phyloP scores from a whole-genome alignment of 2,329 filamentous ascomycete genomes.

The Aureobasidium melanogenum region DNA sequence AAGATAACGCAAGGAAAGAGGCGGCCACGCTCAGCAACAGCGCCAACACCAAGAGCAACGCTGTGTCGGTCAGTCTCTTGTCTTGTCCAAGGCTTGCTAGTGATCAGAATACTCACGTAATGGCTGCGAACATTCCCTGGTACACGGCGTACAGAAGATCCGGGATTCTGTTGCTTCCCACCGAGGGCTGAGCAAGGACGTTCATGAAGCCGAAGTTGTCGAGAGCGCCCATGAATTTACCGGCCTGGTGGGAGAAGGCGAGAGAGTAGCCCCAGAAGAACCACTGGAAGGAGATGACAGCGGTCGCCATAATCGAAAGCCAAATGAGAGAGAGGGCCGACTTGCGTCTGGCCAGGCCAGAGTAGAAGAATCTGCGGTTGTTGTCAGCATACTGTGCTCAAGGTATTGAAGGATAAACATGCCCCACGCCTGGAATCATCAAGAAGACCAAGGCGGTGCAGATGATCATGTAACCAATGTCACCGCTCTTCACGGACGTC shows the following conservation, averaged over 20 bases:
- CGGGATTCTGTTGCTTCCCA: slow-evolving; percentile 64
- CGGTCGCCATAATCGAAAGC: slow-evolving; percentile 72
- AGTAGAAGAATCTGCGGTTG: slow-evolving; percentile 71
- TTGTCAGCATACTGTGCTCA: background rate
- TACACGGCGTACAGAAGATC: slow-evolving; percentile 81
- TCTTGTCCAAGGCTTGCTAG: too few species aligned
- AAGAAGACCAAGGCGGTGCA: slow-evolving; percentile 73
- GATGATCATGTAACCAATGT: slow-evolving; percentile 74
- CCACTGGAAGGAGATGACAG: slow-evolving; percentile 81
- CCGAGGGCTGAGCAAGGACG: slow-evolving; percentile 66
- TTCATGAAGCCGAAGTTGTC: slow-evolving; percentile 70
- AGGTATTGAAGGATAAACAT: slow-evolving; percentile 18
- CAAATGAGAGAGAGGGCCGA: slow-evolving; percentile 80
- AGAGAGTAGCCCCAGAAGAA: slow-evolving; percentile 92
- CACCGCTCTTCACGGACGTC: slow-evolving; percentile 51
- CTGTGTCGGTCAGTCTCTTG: slow-evolving; percentile 30
- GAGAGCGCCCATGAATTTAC: slow-evolving; percentile 68
- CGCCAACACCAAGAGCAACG: slow-evolving; percentile 74
- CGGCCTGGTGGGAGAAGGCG: slow-evolving; percentile 69
- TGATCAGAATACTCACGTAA: slow-evolving; percentile 54
- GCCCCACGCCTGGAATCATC: slow-evolving; percentile 86
- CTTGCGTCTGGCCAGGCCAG: slow-evolving; percentile 78
- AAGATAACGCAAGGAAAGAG: slow-evolving; percentile 85
- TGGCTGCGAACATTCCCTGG: slow-evolving; percentile 80
- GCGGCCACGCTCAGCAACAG: slow-evolving; percentile 76